Percentiles rank a stretch among this genome's conserved stretches.
Conservation (phyloP, 164 flowering plant genomes). For the Chimonanthus praecox region DNA sequence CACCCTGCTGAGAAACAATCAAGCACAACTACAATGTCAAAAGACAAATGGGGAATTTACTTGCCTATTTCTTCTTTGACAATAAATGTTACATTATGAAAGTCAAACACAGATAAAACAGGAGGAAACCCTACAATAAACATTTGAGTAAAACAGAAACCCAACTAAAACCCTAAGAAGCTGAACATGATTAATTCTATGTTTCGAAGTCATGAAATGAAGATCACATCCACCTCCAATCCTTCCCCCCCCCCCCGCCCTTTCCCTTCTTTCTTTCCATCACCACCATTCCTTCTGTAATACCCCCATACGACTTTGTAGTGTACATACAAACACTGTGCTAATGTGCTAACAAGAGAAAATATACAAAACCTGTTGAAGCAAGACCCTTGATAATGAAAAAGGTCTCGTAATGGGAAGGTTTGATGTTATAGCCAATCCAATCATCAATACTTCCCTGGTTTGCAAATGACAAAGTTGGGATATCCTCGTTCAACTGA, state of each 20-base stretch:
- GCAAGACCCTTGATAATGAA: constrained; percentile 13
- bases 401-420: constrained; percentile 22
- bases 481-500: constrained; percentile 38
- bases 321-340: constrained; percentile 29
- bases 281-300: constrained; percentile 12
- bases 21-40: not conserved
- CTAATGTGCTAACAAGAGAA: constrained; percentile 21
- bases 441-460: constrained; percentile 29
- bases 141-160: not conserved
- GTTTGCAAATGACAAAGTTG: constrained; percentile 27
- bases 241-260: constrained; percentile 4
- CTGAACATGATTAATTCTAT: constrained; percentile 17
- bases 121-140: not conserved
- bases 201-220: constrained; percentile 20
- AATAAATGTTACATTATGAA: constrained; percentile 4
- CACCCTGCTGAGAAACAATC: not conserved
- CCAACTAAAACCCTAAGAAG: constrained; percentile 9
- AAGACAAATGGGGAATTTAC: not conserved
- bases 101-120: not conserved
- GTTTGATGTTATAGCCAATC: constrained; percentile 18
- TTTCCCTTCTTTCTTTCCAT: not conserved
- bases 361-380: constrained; percentile 17
- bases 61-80: not conserved
- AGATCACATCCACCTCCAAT: not conserved
- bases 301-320: constrained; percentile 13